Conservation (phyloP, 2,329 filamentous ascomycete species). For the Talaromyces rugulosus region DNA sequence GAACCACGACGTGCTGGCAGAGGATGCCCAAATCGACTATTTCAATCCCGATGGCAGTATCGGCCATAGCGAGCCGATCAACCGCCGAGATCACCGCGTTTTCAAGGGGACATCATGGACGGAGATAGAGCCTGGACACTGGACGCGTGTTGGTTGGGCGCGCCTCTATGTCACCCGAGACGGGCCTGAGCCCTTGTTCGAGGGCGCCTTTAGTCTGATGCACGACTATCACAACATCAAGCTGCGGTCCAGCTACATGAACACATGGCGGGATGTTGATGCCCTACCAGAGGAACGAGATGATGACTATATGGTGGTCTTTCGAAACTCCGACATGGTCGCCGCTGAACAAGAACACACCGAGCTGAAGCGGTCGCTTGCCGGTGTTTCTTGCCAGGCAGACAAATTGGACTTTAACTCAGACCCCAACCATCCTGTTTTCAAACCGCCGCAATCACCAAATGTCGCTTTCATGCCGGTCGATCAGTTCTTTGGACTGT, state of each 20-base stretch:
- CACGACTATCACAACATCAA: slow-evolving; percentile 85
- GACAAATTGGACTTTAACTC: slow-evolving; percentile 77
- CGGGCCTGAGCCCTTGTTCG: slow-evolving; percentile 74
- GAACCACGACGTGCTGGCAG: slow-evolving; percentile 81
- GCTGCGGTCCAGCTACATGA: slow-evolving; percentile 66
- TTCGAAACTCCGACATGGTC: slow-evolving; percentile 81
- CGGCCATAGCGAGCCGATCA: slow-evolving; percentile 61
- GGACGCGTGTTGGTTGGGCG: slow-evolving; percentile 82
- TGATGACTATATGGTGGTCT: slow-evolving; percentile 82
- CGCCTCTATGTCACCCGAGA: slow-evolving; percentile 74
- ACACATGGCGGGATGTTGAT: slow-evolving; percentile 68
- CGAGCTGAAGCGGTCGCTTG: slow-evolving; percentile 61
- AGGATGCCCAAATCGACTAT: slow-evolving; percentile 70
- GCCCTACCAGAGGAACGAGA: slow-evolving; percentile 55
- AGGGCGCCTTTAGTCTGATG: slow-evolving; percentile 79
- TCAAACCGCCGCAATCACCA: slow-evolving; percentile 50
- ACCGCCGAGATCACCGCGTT: slow-evolving; percentile 71
- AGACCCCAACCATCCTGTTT: slow-evolving; percentile 66
- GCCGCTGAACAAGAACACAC: slow-evolving; percentile 34
- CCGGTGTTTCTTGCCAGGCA: slow-evolving; percentile 57
- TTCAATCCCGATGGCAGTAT: slow-evolving; percentile 68
- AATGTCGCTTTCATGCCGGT: slow-evolving; percentile 60
- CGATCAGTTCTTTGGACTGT: slow-evolving; percentile 62
- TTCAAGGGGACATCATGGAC: slow-evolving; percentile 78
- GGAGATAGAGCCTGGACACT: slow-evolving; percentile 59